These are phyloP conservation scores for Starmera quercuum DNA, from an alignment of 805 yeast genomes.

Conservation along the genomic window DNA sequence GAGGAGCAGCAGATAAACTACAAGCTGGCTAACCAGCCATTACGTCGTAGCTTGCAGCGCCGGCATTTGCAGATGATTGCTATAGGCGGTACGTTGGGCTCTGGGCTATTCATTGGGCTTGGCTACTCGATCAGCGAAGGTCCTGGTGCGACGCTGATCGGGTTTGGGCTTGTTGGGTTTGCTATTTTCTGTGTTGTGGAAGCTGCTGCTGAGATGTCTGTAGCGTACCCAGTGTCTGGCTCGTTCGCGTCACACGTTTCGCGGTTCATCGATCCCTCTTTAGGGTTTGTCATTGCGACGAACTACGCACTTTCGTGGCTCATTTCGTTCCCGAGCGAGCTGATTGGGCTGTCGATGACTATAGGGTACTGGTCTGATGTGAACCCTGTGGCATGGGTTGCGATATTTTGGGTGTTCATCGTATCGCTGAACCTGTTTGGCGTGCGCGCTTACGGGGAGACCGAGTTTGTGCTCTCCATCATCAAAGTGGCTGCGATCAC, in stretches of 20 bases:
- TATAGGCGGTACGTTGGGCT: constrained; percentile 67
- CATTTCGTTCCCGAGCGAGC: constrained; percentile 48
- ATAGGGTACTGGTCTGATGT: constrained; percentile 43
- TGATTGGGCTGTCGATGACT: constrained; percentile 53
- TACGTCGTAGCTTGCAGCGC: constrained; percentile 42
- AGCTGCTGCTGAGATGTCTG: constrained; percentile 48
- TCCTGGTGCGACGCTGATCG: constrained; percentile 62
- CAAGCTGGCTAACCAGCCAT: constrained; percentile 26
- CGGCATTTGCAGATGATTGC: constrained; percentile 64
- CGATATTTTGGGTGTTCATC: constrained; percentile 42
- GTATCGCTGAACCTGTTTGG: constrained; percentile 42
- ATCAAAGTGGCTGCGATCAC: constrained; percentile 38
- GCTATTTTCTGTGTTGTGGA: constrained; percentile 56
- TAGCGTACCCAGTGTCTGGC: constrained; percentile 45
- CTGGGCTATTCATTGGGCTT: constrained; percentile 62
- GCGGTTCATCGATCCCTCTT: constrained; percentile 47
- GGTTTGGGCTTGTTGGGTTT: constrained; percentile 44
- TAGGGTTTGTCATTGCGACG: constrained; percentile 47
- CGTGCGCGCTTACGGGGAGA: constrained; percentile 36
- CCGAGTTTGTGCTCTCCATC: constrained; percentile 39
- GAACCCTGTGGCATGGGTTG: constrained; percentile 54
- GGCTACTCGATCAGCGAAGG: constrained; percentile 50
- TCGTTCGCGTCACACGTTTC: constrained; percentile 43
- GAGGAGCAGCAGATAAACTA: constrained; percentile 17
- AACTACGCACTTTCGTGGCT: constrained; percentile 52